Conservation (phyloP, 2,329 filamentous ascomycete genomes). For the Ophiostoma pallidulum region DNA sequence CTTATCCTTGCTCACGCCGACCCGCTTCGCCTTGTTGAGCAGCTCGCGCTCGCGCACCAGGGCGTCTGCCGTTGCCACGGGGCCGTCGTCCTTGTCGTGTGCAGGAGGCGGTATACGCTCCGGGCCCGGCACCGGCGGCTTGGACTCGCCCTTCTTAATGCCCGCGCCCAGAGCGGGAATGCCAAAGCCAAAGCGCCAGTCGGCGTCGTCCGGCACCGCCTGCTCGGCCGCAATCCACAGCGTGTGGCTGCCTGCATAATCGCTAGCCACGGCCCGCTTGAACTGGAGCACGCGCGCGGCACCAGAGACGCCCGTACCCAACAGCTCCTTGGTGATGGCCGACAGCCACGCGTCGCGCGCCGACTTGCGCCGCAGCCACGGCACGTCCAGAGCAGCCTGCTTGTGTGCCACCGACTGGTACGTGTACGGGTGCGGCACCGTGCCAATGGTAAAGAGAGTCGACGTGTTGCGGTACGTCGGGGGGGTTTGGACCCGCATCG, state of each 20-base stretch:
- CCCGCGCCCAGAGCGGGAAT: slow-evolving; percentile 48
- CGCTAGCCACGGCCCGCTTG: slow-evolving; percentile 71
- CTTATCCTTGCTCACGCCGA: slow-evolving; percentile 32
- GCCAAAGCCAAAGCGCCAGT: slow-evolving; percentile 84
- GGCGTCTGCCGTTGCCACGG: slow-evolving; percentile 42
- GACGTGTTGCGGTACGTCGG: slow-evolving; percentile 62
- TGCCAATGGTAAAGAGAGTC: slow-evolving; percentile 69
- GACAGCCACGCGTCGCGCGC: slow-evolving; percentile 71
- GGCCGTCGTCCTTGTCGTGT: slow-evolving; percentile 38
- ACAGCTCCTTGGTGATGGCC: slow-evolving; percentile 58
- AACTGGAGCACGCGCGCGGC: slow-evolving; percentile 60
- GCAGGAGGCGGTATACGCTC: slow-evolving; percentile 45
- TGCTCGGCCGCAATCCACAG: slow-evolving; percentile 74
- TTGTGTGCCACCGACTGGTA: slow-evolving; percentile 58
- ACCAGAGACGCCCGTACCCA: slow-evolving; percentile 53
- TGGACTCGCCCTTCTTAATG: slow-evolving; percentile 43
- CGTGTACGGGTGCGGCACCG: slow-evolving; percentile 87
- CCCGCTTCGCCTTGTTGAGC: slow-evolving; percentile 36
- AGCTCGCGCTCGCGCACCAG: slow-evolving; percentile 45
- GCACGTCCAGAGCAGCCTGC: slow-evolving; percentile 49
- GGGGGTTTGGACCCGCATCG: slow-evolving; percentile 58
- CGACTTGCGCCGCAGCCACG: slow-evolving; percentile 58
- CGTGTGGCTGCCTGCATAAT: slow-evolving; percentile 51
- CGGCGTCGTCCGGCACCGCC: slow-evolving; percentile 57
- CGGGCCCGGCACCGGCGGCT: slow-evolving; percentile 49